These are phyloP conservation scores for Gremmenia infestans DNA, from an alignment of 2,329 filamentous ascomycete genomes.

Conservation along the genomic window DNA sequence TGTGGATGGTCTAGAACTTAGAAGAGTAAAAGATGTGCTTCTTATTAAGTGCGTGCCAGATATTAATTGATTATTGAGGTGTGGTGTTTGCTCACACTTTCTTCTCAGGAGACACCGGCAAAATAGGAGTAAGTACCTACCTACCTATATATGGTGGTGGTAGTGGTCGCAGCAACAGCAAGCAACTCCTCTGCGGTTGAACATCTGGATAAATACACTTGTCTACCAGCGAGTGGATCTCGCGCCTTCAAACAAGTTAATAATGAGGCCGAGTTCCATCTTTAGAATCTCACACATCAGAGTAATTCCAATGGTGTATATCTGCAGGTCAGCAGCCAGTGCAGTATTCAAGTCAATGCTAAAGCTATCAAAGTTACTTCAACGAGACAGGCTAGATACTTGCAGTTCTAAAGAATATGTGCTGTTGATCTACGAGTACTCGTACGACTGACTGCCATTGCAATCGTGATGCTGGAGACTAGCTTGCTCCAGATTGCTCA, in stretches of 20 bases:
- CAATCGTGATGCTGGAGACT: neutral
- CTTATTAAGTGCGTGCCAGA: too few species aligned
- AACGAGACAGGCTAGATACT: neutral
- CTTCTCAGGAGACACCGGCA: constrained; percentile 2
- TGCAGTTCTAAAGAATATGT: neutral
- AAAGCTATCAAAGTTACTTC: neutral
- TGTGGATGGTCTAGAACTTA: neutral
- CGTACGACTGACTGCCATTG: neutral
- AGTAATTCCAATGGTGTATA: neutral
- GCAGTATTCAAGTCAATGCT: neutral
- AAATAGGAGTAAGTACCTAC: neutral
- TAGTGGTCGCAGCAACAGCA: neutral
- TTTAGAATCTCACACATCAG: neutral
- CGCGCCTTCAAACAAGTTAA: constrained; percentile 1
- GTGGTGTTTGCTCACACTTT: too few species aligned
- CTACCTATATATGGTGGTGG: too few species aligned
- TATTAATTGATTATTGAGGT: too few species aligned
- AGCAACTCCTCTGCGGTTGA: neutral
- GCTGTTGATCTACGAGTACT: neutral
- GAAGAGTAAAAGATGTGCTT: too few species aligned
- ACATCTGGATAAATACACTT: constrained; percentile 9
- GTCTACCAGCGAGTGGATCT: constrained; percentile 5
- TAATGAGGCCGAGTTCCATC: constrained; percentile 11
- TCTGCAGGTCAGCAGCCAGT: neutral
- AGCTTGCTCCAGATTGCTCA: neutral